Evolutionary conservation across 305 asterid genomes (phyloP).

Genomic region (Fraxinus dipetala): DNA sequence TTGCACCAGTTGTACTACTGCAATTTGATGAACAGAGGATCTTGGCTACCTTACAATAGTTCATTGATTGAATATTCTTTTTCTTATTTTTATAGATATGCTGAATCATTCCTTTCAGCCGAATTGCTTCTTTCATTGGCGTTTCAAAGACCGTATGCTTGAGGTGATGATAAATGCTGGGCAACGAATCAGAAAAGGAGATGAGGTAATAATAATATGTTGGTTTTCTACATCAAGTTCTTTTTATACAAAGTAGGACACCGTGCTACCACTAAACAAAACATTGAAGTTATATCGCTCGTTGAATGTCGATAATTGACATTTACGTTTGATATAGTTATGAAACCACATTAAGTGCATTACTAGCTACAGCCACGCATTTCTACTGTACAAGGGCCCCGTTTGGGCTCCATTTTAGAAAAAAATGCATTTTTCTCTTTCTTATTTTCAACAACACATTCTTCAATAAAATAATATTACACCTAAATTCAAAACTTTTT

Average conservation of each 20-base stretch:
- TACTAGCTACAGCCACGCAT: neutral
- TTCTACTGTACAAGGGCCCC: neutral
- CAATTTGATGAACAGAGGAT: constrained; percentile 23
- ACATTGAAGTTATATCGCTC: neutral
- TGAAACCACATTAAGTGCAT: constrained; percentile 11
- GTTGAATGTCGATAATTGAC: neutral
- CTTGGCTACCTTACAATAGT: constrained; percentile 13
- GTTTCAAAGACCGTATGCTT: constrained; percentile 97
- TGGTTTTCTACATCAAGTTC: constrained; percentile 4
- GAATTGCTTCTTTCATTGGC: constrained; percentile 97
- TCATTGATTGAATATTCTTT: constrained; percentile 22
- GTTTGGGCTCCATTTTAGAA: neutral
- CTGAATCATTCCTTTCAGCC: constrained; percentile 91
- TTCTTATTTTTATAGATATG: constrained; percentile 64
- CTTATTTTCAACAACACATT: neutral
- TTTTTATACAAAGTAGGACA: neutral
- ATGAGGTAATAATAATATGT: constrained; percentile 64
- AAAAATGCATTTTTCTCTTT: neutral
- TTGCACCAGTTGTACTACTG: constrained; percentile 7
- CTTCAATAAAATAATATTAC: too few species aligned
- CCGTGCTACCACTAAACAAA: neutral
- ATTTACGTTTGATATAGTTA: neutral
- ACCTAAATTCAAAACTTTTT: neutral
- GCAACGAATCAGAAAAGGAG: constrained; percentile 76
- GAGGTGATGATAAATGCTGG: constrained; percentile 99